Conservation (phyloP, 1,284 basidiomycete species). For the Cryptococcus sp. region DNA sequence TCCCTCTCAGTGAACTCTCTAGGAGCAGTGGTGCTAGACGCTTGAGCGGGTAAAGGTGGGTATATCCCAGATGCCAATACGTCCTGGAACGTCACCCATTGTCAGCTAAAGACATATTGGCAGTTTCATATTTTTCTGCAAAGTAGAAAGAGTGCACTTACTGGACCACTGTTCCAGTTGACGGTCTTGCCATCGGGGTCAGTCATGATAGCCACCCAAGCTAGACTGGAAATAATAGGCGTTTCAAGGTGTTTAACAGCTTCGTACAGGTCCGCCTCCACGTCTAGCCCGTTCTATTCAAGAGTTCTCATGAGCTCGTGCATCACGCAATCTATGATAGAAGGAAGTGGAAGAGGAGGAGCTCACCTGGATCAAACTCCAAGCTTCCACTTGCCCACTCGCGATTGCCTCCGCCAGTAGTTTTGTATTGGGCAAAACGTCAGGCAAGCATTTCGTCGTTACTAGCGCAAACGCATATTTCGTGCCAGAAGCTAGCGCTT, state of each 20-base stretch:
- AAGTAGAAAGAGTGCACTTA: slow-evolving; percentile 13
- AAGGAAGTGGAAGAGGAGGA: neutral
- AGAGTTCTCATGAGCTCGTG: slow-evolving; percentile 1
- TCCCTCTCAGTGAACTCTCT: slow-evolving; percentile 21
- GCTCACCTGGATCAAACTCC: slow-evolving; percentile 64
- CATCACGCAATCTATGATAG: neutral
- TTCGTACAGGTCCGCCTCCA: slow-evolving; percentile 67
- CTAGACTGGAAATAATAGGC: slow-evolving; percentile 44
- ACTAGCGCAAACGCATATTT: slow-evolving; percentile 68
- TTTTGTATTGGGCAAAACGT: slow-evolving; percentile 61
- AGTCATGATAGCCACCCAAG: slow-evolving; percentile 42
- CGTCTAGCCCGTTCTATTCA: slow-evolving; percentile 66
- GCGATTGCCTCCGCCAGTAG: slow-evolving; percentile 64
- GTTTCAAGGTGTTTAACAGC: slow-evolving; percentile 53
- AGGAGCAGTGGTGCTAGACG: neutral
- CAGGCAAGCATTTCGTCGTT: slow-evolving; percentile 72
- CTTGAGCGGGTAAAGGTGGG: slow-evolving; percentile 24
- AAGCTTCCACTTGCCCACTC: slow-evolving; percentile 59
- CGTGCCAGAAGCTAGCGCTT: slow-evolving; percentile 59
- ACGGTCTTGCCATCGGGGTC: slow-evolving; percentile 34
- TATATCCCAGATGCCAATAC: slow-evolving; percentile 40
- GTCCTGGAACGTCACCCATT: slow-evolving; percentile 19
- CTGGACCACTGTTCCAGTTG: slow-evolving; percentile 33
- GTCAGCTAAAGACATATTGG: neutral
- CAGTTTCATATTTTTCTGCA: neutral